Evolutionary conservation across 768 basidiomycete genomes (phyloP).

Genomic region (Phaffia tasmanica): DNA sequence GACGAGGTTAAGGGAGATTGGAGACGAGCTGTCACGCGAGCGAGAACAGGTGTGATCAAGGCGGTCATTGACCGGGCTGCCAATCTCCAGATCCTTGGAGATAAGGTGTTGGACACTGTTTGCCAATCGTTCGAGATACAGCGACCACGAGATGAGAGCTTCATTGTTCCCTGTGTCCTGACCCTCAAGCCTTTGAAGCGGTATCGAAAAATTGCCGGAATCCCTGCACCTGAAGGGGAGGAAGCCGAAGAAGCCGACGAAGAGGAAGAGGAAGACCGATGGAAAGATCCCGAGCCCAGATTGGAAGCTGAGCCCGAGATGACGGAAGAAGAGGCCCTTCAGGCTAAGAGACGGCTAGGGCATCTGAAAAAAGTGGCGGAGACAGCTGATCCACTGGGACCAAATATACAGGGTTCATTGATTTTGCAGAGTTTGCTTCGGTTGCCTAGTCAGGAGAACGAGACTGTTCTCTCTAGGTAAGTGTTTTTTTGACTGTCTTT

Average conservation of each 20-base stretch:
- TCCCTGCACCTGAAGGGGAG: conserved; percentile 20
- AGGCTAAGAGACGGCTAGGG: conserved; percentile 31
- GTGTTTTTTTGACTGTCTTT: conserved; percentile 16
- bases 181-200: conserved; percentile 38
- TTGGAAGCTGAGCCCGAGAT: conserved; percentile 32
- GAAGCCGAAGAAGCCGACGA: conserved; percentile 15
- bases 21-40: conserved; percentile 42
- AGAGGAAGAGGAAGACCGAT: conserved; percentile 24
- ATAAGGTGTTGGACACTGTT: conserved; percentile 49
- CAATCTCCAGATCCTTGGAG: conserved; percentile 44
- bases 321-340: conserved; percentile 23
- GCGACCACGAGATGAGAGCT: conserved; percentile 44
- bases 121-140: conserved; percentile 51
- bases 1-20: conserved; percentile 52
- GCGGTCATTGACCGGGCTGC: conserved; percentile 61
- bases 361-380: conserved; percentile 32
- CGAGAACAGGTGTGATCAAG: conserved; percentile 65
- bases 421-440: conserved; percentile 71
- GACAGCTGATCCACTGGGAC: conserved; percentile 43
- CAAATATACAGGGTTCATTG: conserved; percentile 72
- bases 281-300: conserved; percentile 25
- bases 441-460: conserved; percentile 51
- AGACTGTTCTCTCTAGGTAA: conserved; percentile 60
- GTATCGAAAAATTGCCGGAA: conserved; percentile 30
- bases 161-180: conserved; percentile 60